Evolutionary conservation across 441 rosid species (phyloP), one percentile per base, ranked within the genome.

Genomic region (Gossypium laxum): DNA sequence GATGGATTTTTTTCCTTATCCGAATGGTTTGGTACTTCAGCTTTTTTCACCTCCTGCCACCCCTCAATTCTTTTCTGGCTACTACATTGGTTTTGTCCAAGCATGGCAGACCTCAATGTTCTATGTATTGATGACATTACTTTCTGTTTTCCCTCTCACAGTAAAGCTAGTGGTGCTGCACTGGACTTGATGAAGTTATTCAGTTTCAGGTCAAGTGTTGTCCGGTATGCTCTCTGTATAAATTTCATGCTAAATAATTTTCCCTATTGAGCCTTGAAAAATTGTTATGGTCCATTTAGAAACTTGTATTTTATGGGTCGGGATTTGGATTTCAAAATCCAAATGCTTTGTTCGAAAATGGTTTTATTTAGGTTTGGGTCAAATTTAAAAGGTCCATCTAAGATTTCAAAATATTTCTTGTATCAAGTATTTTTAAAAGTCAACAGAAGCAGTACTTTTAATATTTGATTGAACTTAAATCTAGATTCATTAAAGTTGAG

Each of bases 131-230:
- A n/a, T 76, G 57, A 72, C 74, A 41, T 34, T 0, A 30, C 18
- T 28, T 28, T 15, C 18, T 51, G 24, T 67, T 67, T 28, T 19
- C 10, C 6, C 50, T 41, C 45, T 32, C 45, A 6, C 89, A 92
- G 96, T 81, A 88, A 86, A 84, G 81, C 90, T 74, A 81, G 85
- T 60, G 91, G 96, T 69, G 72, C 82, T 77, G 70, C 97, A 64
- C 54, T 84, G 82, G 98, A 92, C 79, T 76, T 91, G 79, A 82
- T 91, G 87, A 93, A 91, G 84, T 80, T 89, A 81, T 91, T 91
- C 81, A 90, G 83, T 70, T 89, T 85, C 79, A 87, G 81, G 80
- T 86, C 91, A 51, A 93, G 96, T 18, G 86, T 91, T 22, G 82
- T 91, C 22, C 79, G 97, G 98, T 89, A 76, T 56, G 87, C 76